phyloP scores from a whole-genome alignment of 31 red algal genomes.

The Porphyra umbilicalis region DNA sequence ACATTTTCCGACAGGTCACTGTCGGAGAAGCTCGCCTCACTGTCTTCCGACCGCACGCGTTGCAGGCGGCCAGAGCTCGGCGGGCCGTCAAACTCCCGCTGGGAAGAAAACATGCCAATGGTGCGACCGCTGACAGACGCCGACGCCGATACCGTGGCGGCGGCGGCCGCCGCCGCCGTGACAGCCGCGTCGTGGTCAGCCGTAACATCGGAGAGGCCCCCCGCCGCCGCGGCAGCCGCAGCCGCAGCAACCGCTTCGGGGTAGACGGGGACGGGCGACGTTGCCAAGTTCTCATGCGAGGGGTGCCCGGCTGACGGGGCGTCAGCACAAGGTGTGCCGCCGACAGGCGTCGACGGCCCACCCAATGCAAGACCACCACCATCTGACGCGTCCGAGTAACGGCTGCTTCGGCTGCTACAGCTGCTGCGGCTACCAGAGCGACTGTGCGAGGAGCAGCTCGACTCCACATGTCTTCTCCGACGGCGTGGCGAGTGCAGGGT shows the following conservation, averaged over 20 bases:
- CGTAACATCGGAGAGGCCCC: background rate
- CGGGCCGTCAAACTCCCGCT: slow-evolving; percentile 5
- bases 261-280: background rate
- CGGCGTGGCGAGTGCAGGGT: no score
- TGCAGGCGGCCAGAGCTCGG: background rate
- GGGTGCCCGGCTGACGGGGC: background rate
- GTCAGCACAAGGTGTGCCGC: no score
- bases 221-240: background rate
- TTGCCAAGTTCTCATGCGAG: background rate
- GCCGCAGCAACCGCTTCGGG: background rate
- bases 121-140: background rate
- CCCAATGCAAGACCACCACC: no score
- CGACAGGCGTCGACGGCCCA: background rate
- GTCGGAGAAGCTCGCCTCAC: background rate
- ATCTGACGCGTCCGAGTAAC: background rate
- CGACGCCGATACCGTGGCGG: background rate
- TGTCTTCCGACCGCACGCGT: background rate
- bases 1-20: slow-evolving; percentile 1
- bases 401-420: background rate
- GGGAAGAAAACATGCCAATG: slow-evolving; percentile 14
- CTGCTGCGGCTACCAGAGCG: background rate
- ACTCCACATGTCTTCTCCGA: background rate
- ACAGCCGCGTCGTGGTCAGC: background rate
- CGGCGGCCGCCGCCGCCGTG: background rate
- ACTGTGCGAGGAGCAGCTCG: background rate